A percentile compares a stretch with the other conserved stretches of the same genome.
phyloP scores from a whole-genome alignment of 257 asterid species.

The Solanum dulcamara region DNA sequence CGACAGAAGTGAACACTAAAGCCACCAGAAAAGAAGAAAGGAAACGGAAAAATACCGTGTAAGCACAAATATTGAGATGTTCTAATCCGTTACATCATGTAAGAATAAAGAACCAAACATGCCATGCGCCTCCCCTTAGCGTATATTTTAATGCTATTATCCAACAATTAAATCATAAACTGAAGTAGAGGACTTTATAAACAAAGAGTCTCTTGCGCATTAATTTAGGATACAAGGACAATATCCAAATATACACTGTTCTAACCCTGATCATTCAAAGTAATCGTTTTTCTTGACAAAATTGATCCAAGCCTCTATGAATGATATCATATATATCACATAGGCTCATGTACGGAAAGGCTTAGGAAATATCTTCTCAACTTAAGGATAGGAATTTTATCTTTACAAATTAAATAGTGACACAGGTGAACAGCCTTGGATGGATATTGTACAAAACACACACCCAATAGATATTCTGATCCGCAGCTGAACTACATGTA shows the following conservation, averaged over 20 bases:
- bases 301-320: background rate
- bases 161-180: background rate
- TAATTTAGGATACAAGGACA: background rate
- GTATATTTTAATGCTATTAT: background rate
- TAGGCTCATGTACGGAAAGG: background rate
- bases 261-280: background rate
- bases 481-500: background rate
- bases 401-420: background rate
- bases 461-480: background rate
- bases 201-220: background rate
- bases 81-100: background rate
- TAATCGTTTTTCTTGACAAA: background rate
- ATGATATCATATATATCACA: background rate
- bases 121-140: background rate
- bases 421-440: background rate
- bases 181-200: background rate
- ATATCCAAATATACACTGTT: background rate
- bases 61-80: background rate
- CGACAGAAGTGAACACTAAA: conserved; percentile 74
- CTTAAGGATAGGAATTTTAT: background rate
- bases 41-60: background rate
- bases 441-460: background rate
- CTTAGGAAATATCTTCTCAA: background rate
- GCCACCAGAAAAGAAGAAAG: background rate
- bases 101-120: background rate